phyloP scores from a whole-genome alignment of 768 basidiomycete genomes.

The Lentinus tigrinus region DNA sequence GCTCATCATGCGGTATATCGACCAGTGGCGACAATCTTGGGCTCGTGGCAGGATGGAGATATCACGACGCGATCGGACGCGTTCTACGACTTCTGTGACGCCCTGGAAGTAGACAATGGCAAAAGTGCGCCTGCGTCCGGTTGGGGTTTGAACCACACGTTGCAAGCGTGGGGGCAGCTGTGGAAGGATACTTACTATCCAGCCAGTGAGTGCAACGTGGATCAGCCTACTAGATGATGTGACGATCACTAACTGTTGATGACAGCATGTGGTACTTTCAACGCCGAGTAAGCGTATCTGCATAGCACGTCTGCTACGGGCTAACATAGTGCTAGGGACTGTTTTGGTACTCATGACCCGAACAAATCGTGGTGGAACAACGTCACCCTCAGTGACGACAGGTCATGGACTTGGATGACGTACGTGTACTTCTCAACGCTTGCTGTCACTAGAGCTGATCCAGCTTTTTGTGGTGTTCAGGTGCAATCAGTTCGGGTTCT shows the following conservation, averaged over 20 bases:
- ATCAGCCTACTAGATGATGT: too few relatives aligned
- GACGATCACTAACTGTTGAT: conserved; percentile 16
- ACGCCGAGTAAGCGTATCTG: too few relatives aligned
- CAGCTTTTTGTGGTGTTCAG: conserved; percentile 34
- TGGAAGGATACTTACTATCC: conserved; percentile 46
- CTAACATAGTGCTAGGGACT: conserved; percentile 22
- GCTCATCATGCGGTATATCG: background rate
- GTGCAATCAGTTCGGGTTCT: conserved; percentile 67
- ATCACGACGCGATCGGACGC: too few relatives aligned
- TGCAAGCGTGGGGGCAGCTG: conserved; percentile 57
- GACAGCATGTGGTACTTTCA: conserved; percentile 44
- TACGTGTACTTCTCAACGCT: conserved; percentile 17
- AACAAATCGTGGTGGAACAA: conserved; percentile 47
- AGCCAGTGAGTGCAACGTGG: conserved; percentile 36
- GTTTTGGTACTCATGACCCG: conserved; percentile 38
- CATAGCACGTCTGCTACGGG: too few relatives aligned
- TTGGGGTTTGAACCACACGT: conserved; percentile 58
- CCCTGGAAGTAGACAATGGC: conserved; percentile 57
- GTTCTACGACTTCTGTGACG: conserved; percentile 61
- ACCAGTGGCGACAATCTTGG: conserved; percentile 40
- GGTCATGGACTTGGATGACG: conserved; percentile 77
- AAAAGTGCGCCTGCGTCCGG: conserved; percentile 44
- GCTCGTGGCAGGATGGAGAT: conserved; percentile 56
- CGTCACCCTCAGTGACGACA: conserved; percentile 46
- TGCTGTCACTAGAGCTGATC: conserved; percentile 44